Evolutionary conservation across 805 yeast genomes (phyloP), one percentile per base, ranked within the genome.

Genomic region (Candida nonsorbophila): DNA sequence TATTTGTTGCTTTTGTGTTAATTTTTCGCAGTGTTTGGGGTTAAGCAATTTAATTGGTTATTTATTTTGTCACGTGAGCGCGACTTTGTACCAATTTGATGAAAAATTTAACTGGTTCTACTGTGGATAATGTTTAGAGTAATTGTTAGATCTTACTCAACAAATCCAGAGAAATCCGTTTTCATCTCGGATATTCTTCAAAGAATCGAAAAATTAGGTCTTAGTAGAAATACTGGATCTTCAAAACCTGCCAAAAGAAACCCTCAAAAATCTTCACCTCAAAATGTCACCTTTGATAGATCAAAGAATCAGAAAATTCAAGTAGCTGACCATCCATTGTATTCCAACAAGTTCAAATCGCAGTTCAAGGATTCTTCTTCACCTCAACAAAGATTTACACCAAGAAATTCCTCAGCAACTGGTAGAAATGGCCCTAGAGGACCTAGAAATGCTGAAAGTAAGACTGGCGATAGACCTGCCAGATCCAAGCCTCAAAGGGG

Each of bases 141-240:
- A n/a, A n/a, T n/a, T n/a, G n/a, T 34, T 17, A 39, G 44, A 18
- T 6, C n/a, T 14, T 30, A 30, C 10, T 32, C 43, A 8, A 26
- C 37, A 8, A 22, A 27, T 16, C 23, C 26, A 27, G 24, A 27
- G 8, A 25, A 19, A 4, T 29, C 45, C 1, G 32, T 39, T 19
- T 58, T 58, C 28, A 48, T 62, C 38, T 49, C 62, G n/a, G 55
- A 50, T 21, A 46, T 62, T 35, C 55, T 62, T 46, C 50, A 50
- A 25, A 48, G 66, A 40, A 55, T 62, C 32, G 67, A 62, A 24
- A 39, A 39, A 20, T 31, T 39, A 15, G 36, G 34, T 20, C 20
- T 32, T 20, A 36, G 29, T 24, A 34, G 28, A 20, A 14, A 26
- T 15, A 14, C 6, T 5, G 16, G 9, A 22, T 7, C 14, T 22